Base-by-base conservation (phyloP, 441 rosid genomes). In the Adansonia madagascariensis region DNA sequence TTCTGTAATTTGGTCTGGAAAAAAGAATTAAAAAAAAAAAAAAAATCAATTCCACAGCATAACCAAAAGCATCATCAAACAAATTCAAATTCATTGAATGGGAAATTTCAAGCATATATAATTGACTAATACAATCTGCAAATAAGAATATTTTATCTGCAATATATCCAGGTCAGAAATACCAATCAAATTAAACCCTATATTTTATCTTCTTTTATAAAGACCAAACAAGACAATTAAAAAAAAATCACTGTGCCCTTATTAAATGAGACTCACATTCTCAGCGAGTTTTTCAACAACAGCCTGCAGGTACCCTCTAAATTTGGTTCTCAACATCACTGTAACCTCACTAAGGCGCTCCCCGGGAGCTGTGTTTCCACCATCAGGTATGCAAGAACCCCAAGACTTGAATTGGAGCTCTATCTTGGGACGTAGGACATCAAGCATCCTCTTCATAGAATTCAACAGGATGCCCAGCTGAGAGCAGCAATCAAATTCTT, bases 341-440 rank as follows among this genome's bases (percentile, higher is more conserved):
- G 98, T 89, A 73, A 94, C 98, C 85, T 93, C 99, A 78, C 97
- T 91, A 50, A 96, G 97, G 67, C 93, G 93, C 81, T 93, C 98
- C 6, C 95, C 97, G 41, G 98, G 97, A 79, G 84, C 97, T 43
- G 93, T 80, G 74, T 91, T 91, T 74, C 97, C 94, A 80, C 89
- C 91, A 80, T 78, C 88, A 76, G 98, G 99, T 73, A 90, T 90
- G 90, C 91, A 90, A 70, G 92, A 87, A 63, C 90, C 88, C 96
- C 96, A 91, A 12, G 91, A 84, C 81, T 89, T 91, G 80, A 91
- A 91, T 74, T 87, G 88, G 73, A 78, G 73, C 79, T 91, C 96
- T 79, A 90, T 84, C 72, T 80, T 90, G 35, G 96, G 92, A 20
- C 90, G 86, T 67, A 89, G 76, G 61, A 84, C 75, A 81, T 91